phyloP scores from a whole-genome alignment of 108 stramenopile species.

The Licmophora abbreviata region DNA sequence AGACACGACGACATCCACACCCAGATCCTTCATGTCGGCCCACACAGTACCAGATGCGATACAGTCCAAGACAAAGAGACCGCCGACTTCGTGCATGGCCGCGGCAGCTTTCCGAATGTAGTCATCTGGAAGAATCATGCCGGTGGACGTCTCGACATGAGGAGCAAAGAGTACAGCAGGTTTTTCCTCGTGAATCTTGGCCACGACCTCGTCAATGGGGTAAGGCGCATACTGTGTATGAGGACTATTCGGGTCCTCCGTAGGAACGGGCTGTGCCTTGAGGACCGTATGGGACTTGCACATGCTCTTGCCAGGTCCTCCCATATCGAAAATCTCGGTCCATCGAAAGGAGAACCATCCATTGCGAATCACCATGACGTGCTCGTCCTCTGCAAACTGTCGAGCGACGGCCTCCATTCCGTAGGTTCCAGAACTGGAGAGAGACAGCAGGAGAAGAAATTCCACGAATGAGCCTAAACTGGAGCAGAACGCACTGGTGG shows the following conservation, averaged over 20 bases:
- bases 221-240: slow-evolving; percentile 69
- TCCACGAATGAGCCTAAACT: not conserved
- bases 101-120: slow-evolving; percentile 74
- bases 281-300: slow-evolving; percentile 75
- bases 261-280: slow-evolving; percentile 55
- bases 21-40: slow-evolving; percentile 90
- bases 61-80: slow-evolving; percentile 87
- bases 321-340: slow-evolving; percentile 92
- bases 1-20: slow-evolving; percentile 83
- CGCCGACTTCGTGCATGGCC: slow-evolving; percentile 83
- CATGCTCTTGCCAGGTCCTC: slow-evolving; percentile 37
- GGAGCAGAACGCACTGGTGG: not conserved
- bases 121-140: slow-evolving; percentile 87
- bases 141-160: slow-evolving; percentile 89
- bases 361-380: slow-evolving; percentile 89
- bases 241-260: slow-evolving; percentile 5
- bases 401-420: slow-evolving; percentile 88
- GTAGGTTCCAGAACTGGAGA: slow-evolving; percentile 70
- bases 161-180: slow-evolving; percentile 83
- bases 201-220: slow-evolving; percentile 82
- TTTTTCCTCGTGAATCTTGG: slow-evolving; percentile 66
- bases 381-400: slow-evolving; percentile 84
- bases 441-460: not conserved
- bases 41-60: slow-evolving; percentile 88
- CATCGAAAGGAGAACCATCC: slow-evolving; percentile 91